These are phyloP conservation scores for Amanita exitialis DNA, from an alignment of 768 basidiomycete genomes.

Conservation along the genomic window DNA sequence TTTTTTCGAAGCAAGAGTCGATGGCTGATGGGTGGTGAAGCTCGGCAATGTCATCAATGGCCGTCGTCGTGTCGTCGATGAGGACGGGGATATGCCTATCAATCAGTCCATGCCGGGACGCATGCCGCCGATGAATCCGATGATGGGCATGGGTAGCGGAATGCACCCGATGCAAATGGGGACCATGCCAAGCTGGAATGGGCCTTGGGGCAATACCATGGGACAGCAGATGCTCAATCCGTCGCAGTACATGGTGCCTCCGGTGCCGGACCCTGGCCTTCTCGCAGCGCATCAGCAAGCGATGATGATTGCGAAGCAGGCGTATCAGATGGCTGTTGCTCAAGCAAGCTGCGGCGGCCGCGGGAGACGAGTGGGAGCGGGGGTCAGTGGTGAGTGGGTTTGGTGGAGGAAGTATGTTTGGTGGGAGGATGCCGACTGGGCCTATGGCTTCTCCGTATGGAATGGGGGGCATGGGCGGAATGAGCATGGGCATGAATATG, in stretches of 20 bases:
- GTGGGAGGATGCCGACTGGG: conserved; percentile 21
- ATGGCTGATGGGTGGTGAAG: conserved; percentile 23
- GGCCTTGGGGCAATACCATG: conserved; percentile 17
- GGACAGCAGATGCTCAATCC: conserved; percentile 29
- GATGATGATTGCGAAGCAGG: conserved; percentile 79
- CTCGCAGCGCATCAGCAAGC: conserved; percentile 80
- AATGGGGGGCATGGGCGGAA: conserved; percentile 22
- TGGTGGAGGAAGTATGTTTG: conserved; percentile 38
- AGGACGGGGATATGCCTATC: conserved; percentile 38
- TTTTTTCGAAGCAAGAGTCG: background rate
- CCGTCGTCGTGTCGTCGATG: conserved; percentile 47
- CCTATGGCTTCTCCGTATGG: conserved; percentile 21
- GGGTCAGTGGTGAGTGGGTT: conserved; percentile 46
- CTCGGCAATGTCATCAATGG: conserved; percentile 87
- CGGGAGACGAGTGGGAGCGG: conserved; percentile 90
- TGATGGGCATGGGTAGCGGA: conserved; percentile 29
- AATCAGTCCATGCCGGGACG: conserved; percentile 31
- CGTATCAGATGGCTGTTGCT: conserved; percentile 84
- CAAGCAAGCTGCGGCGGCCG: conserved; percentile 84
- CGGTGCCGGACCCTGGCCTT: conserved; percentile 43
- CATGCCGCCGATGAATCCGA: conserved; percentile 33
- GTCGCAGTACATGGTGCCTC: conserved; percentile 33
- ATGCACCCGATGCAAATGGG: conserved; percentile 25
- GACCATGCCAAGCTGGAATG: conserved; percentile 15
- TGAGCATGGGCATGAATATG: conserved; percentile 23